phyloP scores from a whole-genome alignment of 1,284 basidiomycete genomes.

The Moesziomyces antarcticus region DNA sequence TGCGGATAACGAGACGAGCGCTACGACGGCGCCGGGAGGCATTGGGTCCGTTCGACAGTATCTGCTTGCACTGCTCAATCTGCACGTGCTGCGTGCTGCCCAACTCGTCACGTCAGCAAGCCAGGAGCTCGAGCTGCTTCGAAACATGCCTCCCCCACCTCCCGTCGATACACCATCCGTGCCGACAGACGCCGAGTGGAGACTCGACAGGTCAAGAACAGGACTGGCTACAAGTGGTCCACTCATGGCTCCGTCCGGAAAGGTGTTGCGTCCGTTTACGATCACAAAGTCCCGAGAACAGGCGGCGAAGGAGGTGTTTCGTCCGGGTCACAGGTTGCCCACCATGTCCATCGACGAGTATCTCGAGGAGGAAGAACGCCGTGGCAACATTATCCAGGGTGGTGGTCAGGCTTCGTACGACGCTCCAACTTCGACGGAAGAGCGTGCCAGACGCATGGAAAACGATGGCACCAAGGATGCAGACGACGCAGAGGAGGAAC shows the following conservation, averaged over 20 bases:
- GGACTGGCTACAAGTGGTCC: constrained; percentile 37
- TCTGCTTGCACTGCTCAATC: constrained; percentile 53
- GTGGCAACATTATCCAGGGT: constrained; percentile 86
- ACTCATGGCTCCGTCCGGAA: constrained; percentile 53
- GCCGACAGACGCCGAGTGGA: constrained; percentile 39
- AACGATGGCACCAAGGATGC: constrained; percentile 81
- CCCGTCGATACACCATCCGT: background rate
- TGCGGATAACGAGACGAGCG: constrained; percentile 3
- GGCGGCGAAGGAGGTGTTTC: constrained; percentile 84
- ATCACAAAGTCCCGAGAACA: constrained; percentile 69
- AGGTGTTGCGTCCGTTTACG: constrained; percentile 63
- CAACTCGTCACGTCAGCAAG: constrained; percentile 31
- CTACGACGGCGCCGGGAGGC: constrained; percentile 13
- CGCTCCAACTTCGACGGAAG: constrained; percentile 69
- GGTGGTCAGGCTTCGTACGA: constrained; percentile 71
- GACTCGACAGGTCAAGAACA: constrained; percentile 42
- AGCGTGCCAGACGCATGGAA: constrained; percentile 70
- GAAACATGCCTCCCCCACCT: constrained; percentile 45
- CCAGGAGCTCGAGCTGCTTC: constrained; percentile 58
- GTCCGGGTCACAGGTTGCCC: constrained; percentile 84
- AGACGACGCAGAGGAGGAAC: constrained; percentile 76
- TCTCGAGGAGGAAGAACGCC: constrained; percentile 81
- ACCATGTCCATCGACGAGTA: constrained; percentile 98
- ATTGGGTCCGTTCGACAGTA: constrained; percentile 51
- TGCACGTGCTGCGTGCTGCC: constrained; percentile 49